Conservation (phyloP, 352 stramenopile species). For the Phytopythium sindhum region DNA sequence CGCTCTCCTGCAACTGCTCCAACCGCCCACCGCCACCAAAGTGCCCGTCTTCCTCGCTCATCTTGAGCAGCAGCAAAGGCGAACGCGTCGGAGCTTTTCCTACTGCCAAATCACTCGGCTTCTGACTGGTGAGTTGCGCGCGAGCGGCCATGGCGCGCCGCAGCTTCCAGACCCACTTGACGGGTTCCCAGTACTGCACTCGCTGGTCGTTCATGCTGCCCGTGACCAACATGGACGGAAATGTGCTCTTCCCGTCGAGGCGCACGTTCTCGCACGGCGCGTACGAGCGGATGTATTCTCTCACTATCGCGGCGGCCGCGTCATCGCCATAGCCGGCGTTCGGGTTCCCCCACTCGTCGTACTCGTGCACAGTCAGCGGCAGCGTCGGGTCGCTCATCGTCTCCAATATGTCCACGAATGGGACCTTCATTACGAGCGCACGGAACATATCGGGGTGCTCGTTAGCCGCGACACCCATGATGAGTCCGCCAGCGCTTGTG, state of each 20-base stretch:
- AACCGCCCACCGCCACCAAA: constrained; percentile 74
- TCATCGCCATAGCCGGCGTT: constrained; percentile 7
- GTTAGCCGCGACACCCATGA: constrained; percentile 88
- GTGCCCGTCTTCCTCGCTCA: constrained; percentile 79
- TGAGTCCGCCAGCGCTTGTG: constrained; percentile 81
- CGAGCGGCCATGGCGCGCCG: constrained; percentile 41
- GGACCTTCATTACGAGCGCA: constrained; percentile 83
- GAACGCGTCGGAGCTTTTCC: background rate
- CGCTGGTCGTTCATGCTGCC: constrained; percentile 79
- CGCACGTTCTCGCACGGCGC: constrained; percentile 74
- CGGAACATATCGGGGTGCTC: constrained; percentile 66
- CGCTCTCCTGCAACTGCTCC: constrained; percentile 74
- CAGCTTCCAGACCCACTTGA: constrained; percentile 81
- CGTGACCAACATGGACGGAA: constrained; percentile 83
- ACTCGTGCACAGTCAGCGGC: constrained; percentile 90
- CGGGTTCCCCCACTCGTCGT: constrained; percentile 90
- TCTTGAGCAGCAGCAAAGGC: constrained; percentile 54
- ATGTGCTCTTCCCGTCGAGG: constrained; percentile 20
- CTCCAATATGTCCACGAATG: constrained; percentile 86
- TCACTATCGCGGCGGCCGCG: constrained; percentile 24
- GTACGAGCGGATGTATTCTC: constrained; percentile 81
- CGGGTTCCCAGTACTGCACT: constrained; percentile 85
- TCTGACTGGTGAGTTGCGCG: background rate
- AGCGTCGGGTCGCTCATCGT: constrained; percentile 86
- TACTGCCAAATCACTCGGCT: background rate